These are phyloP conservation scores for Aurinia saxatilis DNA, from an alignment of 345 rosid genomes.

Conservation along the genomic window DNA sequence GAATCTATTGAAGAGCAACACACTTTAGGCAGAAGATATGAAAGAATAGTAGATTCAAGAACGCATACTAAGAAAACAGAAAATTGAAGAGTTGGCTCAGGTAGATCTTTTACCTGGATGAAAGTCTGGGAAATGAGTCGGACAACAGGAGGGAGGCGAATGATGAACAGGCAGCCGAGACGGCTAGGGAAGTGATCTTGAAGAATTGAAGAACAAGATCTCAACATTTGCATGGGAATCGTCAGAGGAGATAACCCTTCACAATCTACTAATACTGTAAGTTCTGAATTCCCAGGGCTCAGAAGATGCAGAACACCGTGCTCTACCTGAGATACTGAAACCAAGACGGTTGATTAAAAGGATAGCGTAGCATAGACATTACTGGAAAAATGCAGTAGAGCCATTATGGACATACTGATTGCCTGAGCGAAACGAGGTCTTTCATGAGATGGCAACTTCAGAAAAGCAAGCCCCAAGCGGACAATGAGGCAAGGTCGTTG, in stretches of 20 bases:
- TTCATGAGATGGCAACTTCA: slow-evolving; percentile 52
- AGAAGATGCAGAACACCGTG: slow-evolving; percentile 60
- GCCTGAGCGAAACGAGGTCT: slow-evolving; percentile 91
- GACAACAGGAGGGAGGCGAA: slow-evolving; percentile 82
- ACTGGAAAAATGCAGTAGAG: background rate
- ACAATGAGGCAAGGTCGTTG: slow-evolving; percentile 82
- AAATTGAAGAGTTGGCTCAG: background rate
- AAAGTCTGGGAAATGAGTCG: slow-evolving; percentile 85
- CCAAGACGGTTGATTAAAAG: background rate
- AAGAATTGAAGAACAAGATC: slow-evolving; percentile 75
- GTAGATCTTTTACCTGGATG: slow-evolving; percentile 50
- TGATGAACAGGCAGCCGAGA: slow-evolving; percentile 75
- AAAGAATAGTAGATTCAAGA: background rate
- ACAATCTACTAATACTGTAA: slow-evolving; percentile 86
- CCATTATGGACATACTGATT: slow-evolving; percentile 48
- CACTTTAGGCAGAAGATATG: background rate
- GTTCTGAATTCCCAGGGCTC: slow-evolving; percentile 48
- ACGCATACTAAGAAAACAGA: background rate
- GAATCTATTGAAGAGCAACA: slow-evolving; percentile 40
- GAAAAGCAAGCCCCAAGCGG: slow-evolving; percentile 77
- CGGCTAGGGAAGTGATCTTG: slow-evolving; percentile 90
- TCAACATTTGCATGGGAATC: slow-evolving; percentile 88
- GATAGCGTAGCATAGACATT: background rate
- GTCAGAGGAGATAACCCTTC: slow-evolving; percentile 73
- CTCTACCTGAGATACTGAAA: slow-evolving; percentile 92